Percentiles rank a stretch among this genome's conserved stretches.
phyloP scores from a whole-genome alignment of 371 early-diverging fungal genomes.

The Syncephalis plumigaleata region DNA sequence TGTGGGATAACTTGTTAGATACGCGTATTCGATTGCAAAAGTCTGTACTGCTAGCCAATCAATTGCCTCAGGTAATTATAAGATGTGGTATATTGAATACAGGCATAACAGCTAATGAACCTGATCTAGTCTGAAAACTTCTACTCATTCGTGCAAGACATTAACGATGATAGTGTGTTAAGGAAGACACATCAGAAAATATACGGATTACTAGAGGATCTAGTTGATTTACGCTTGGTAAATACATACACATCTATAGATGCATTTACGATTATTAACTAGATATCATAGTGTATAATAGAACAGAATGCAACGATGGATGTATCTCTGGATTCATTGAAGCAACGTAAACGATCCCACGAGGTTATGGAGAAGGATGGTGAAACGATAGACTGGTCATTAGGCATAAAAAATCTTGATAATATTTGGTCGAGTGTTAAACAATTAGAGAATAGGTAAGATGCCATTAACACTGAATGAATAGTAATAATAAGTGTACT shows the following conservation, averaged over 20 bases:
- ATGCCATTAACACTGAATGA: too few relatives aligned
- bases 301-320: slow-evolving; percentile 5
- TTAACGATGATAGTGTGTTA: background rate
- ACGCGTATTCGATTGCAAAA: slow-evolving; percentile 81
- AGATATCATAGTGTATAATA: background rate
- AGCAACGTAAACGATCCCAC: slow-evolving; percentile 23
- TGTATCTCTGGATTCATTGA: slow-evolving; percentile 11
- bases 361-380: too few relatives aligned
- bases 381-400: too few relatives aligned
- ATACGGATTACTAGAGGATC: slow-evolving; percentile 3
- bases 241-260: background rate
- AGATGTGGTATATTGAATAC: background rate
- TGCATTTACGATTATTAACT: background rate
- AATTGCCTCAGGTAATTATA: slow-evolving; percentile 45
- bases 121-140: background rate
- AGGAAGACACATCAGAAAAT: background rate
- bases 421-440: slow-evolving; percentile 16
- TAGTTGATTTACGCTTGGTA: slow-evolving; percentile 4
- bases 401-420: slow-evolving; percentile 17
- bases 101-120: too few relatives aligned
- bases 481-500: background rate
- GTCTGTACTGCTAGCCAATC: slow-evolving; percentile 51
- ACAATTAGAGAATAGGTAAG: too few relatives aligned
- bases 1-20: slow-evolving; percentile 81
- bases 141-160: background rate